Evolutionary conservation across 176 grass and related monocot species (phyloP).

Genomic region (Areca catechu): DNA sequence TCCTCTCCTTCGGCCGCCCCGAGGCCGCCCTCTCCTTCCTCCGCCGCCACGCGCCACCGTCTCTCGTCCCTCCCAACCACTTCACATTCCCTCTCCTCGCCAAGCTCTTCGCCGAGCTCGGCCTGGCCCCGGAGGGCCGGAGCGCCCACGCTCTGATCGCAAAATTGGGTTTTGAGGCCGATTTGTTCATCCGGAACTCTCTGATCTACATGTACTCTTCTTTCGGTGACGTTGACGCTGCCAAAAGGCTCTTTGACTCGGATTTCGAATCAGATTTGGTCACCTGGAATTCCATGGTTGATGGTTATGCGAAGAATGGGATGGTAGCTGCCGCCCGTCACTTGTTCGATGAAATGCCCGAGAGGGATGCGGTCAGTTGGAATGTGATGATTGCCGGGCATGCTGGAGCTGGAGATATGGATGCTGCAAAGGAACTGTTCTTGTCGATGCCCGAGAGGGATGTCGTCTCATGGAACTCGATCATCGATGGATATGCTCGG

Average conservation of each 20-base stretch:
- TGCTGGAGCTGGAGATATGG: slow-evolving; percentile 24
- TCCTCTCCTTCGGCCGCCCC: slow-evolving; percentile 22
- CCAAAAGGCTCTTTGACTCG: slow-evolving; percentile 10
- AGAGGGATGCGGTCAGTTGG: slow-evolving; percentile 33
- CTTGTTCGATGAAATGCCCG: slow-evolving; percentile 47
- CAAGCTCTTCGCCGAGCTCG: slow-evolving; percentile 34
- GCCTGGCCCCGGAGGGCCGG: slow-evolving; percentile 2
- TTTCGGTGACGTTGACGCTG: slow-evolving; percentile 11
- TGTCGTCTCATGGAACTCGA: slow-evolving; percentile 50
- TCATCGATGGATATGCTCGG: slow-evolving; percentile 43
- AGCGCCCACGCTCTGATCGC: slow-evolving; percentile 4
- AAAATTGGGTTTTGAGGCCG: slow-evolving; percentile 6
- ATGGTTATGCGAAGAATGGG: slow-evolving; percentile 26
- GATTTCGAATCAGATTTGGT: slow-evolving; percentile 21
- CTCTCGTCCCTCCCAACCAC: slow-evolving; percentile 10
- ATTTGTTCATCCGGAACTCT: slow-evolving; percentile 18
- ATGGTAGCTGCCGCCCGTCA: slow-evolving; percentile 31
- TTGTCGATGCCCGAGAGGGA: slow-evolving; percentile 36
- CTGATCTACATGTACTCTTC: slow-evolving; percentile 21
- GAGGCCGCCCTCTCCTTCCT: slow-evolving; percentile 41
- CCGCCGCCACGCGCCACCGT: slow-evolving; percentile 30
- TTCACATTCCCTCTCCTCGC: slow-evolving; percentile 42
- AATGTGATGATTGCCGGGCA: slow-evolving; percentile 48
- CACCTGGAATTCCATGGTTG: slow-evolving; percentile 62
- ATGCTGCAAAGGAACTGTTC: slow-evolving; percentile 26